Conservation (phyloP, 208 protist genomes). For the Borovskyia barvae region DNA sequence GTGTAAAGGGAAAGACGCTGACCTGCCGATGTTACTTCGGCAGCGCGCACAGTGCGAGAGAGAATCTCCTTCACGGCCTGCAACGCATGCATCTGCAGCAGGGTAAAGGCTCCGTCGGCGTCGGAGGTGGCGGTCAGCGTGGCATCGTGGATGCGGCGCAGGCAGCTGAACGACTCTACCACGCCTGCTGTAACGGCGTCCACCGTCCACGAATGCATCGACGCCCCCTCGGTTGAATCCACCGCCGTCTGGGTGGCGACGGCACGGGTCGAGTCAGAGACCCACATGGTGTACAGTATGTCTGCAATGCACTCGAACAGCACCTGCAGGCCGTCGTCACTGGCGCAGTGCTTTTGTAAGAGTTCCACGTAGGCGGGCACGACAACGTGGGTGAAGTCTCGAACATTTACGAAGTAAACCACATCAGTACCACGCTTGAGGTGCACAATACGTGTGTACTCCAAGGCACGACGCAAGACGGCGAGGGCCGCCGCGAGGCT, state of each 20-base stretch:
- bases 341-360: constrained; percentile 34
- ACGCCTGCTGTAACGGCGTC: constrained; percentile 32
- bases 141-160: constrained; percentile 25
- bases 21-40: constrained; percentile 8
- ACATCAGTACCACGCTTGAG: constrained; percentile 30
- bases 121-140: constrained; percentile 17
- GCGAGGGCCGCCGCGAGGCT: constrained; percentile 51
- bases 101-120: constrained; percentile 13
- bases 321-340: constrained; percentile 64
- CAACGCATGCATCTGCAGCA: constrained; percentile 70
- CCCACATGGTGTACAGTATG: constrained; percentile 57
- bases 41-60: constrained; percentile 37
- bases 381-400: constrained; percentile 49
- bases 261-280: constrained; percentile 22
- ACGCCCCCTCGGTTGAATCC: background rate
- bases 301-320: constrained; percentile 61
- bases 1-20: constrained; percentile 28
- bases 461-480: constrained; percentile 56
- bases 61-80: constrained; percentile 80
- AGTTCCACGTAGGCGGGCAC: constrained; percentile 58
- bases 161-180: constrained; percentile 54
- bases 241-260: background rate
- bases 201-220: constrained; percentile 7
- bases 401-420: constrained; percentile 57
- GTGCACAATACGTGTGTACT: constrained; percentile 73